Evolutionary conservation across 768 basidiomycete species (phyloP).

Genomic region (Nidularia pulvinata): DNA sequence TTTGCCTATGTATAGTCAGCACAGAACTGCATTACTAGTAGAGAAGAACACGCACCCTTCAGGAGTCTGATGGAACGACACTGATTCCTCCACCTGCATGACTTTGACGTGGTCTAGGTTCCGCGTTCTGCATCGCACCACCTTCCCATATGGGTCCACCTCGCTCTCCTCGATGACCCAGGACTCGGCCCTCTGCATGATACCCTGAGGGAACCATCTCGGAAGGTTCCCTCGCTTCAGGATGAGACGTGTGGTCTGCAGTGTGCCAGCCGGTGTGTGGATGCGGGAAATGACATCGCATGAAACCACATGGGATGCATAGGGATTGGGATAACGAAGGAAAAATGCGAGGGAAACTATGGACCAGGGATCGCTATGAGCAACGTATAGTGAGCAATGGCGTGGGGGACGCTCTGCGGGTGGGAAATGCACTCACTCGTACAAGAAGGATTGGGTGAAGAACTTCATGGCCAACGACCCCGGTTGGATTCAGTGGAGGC

Average conservation of each 20-base stretch:
- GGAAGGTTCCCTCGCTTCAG: constrained; percentile 92
- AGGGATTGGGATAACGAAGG: constrained; percentile 94
- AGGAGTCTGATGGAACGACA: constrained; percentile 63
- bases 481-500: constrained; percentile 9
- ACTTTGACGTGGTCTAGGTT: constrained; percentile 96
- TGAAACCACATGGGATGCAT: constrained; percentile 90
- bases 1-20: constrained; percentile 54
- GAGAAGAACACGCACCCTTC: constrained; percentile 58
- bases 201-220: constrained; percentile 85
- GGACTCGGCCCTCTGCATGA: constrained; percentile 83
- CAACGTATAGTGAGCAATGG: constrained; percentile 10
- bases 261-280: constrained; percentile 69
- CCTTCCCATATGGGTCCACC: constrained; percentile 81
- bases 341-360: constrained; percentile 94
- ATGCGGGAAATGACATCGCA: constrained; percentile 93
- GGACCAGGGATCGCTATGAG: constrained; percentile 84
- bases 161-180: constrained; percentile 97
- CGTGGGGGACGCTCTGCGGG: not conserved
- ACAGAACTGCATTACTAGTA: constrained; percentile 1
- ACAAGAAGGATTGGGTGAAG: constrained; percentile 53
- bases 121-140: constrained; percentile 76
- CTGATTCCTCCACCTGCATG: constrained; percentile 89
- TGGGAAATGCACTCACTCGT: constrained; percentile 42
- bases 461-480: constrained; percentile 50
- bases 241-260: constrained; percentile 88